Conservation (phyloP, 768 basidiomycete genomes). For the Artomyces pyxidatus region DNA sequence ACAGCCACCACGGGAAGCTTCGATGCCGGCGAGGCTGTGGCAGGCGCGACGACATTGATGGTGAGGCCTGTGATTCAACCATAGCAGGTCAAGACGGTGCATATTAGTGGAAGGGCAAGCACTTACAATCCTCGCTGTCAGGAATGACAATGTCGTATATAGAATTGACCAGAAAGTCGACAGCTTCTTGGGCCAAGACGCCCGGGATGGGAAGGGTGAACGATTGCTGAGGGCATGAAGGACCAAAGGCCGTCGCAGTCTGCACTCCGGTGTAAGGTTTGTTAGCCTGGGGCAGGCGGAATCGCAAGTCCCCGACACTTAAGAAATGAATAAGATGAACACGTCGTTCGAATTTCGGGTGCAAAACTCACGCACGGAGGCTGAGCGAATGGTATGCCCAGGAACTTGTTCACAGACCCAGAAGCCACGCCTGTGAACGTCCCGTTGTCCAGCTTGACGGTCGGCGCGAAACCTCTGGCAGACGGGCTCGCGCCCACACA, state of each 20-base stretch:
- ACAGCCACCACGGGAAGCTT: constrained; percentile 16
- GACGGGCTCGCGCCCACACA: no score
- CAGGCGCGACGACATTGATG: constrained; percentile 21
- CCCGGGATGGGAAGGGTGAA: not conserved
- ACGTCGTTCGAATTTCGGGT: not conserved
- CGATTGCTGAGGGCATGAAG: constrained; percentile 19
- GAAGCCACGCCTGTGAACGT: constrained; percentile 21
- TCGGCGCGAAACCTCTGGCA: no score
- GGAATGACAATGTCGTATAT: not conserved
- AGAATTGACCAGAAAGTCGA: not conserved
- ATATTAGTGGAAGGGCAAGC: not conserved
- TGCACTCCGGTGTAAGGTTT: constrained; percentile 11
- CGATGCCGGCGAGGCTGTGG: constrained; percentile 4
- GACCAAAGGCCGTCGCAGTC: constrained; percentile 13
- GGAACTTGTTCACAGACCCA: constrained; percentile 22
- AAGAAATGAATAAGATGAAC: not conserved
- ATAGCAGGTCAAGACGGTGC: no score
- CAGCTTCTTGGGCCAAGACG: not conserved
- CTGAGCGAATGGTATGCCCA: constrained; percentile 34
- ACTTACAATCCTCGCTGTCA: constrained; percentile 7
- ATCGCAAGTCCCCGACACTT: constrained; percentile 29
- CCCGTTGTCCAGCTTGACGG: constrained; percentile 22
- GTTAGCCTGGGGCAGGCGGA: constrained; percentile 23
- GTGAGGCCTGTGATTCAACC: constrained; percentile 11
- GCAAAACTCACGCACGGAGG: constrained; percentile 25